These are phyloP conservation scores for Ustilago nuda DNA, from an alignment of 1,284 basidiomycete species.

Conservation along the genomic window DNA sequence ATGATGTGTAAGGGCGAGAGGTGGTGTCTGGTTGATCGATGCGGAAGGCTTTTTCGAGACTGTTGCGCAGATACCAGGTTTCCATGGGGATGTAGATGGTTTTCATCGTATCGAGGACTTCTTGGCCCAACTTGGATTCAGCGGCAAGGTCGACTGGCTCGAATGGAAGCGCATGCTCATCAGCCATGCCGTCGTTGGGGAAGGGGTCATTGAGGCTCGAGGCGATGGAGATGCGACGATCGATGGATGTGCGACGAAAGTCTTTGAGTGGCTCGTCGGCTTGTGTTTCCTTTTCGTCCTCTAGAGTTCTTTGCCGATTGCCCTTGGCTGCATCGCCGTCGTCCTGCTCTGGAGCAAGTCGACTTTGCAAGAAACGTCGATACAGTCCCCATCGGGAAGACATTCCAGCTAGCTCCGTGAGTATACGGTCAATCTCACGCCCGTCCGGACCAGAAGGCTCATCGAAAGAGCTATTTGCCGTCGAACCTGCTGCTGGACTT, in stretches of 20 bases:
- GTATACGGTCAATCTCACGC: conserved; percentile 86
- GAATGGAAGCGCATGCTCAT: neutral
- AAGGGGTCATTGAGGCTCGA: conserved; percentile 16
- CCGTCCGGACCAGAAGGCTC: conserved; percentile 82
- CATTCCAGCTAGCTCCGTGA: conserved; percentile 89
- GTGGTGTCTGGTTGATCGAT: conserved; percentile 51
- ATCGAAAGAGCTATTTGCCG: conserved; percentile 61
- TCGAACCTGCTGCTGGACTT: conserved; percentile 70
- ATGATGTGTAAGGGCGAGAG: conserved; percentile 56
- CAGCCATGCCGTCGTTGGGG: neutral
- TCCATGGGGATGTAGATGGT: conserved; percentile 89
- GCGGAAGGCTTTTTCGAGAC: conserved; percentile 78
- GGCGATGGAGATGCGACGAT: conserved; percentile 36
- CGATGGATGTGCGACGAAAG: conserved; percentile 46
- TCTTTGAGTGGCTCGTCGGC: conserved; percentile 46
- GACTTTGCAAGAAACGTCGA: conserved; percentile 83
- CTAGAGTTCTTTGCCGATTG: conserved; percentile 10
- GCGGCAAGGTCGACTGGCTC: conserved; percentile 70
- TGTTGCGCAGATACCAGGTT: conserved; percentile 88
- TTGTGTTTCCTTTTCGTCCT: conserved; percentile 33
- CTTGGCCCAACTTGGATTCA: conserved; percentile 76
- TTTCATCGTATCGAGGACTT: conserved; percentile 72
- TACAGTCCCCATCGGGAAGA: conserved; percentile 91
- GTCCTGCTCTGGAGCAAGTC: conserved; percentile 73
- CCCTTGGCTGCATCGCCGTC: conserved; percentile 1